Evolutionary conservation across 371 early-diverging fungal genomes (phyloP).

Genomic region (Catenaria anguillulae): DNA sequence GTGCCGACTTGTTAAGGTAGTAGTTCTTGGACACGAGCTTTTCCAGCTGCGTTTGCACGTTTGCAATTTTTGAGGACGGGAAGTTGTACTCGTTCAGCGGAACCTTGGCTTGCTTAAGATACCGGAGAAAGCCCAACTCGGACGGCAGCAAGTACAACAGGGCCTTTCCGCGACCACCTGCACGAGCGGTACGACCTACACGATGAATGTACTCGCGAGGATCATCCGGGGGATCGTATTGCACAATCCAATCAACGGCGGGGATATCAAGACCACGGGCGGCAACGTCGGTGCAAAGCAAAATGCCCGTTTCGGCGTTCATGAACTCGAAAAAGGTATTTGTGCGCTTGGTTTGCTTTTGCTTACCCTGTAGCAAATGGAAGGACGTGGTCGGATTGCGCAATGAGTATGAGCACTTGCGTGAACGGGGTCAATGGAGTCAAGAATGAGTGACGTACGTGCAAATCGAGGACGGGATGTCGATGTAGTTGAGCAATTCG

Average conservation of each 20-base stretch:
- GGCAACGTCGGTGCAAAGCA: constrained; percentile 96
- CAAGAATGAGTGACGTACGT: constrained; percentile 35
- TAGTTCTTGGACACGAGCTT: constrained; percentile 93
- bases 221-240: constrained; percentile 98
- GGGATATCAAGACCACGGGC: constrained; percentile 98
- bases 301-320: constrained; percentile 73
- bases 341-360: constrained; percentile 92
- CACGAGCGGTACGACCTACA: constrained; percentile 96
- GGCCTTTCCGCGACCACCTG: constrained; percentile 77
- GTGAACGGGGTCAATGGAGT: not conserved
- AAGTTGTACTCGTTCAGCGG: constrained; percentile 96
- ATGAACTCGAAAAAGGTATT: constrained; percentile 91
- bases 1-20: constrained; percentile 96
- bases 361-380: constrained; percentile 42
- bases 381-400: constrained; percentile 1
- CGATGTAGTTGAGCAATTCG: constrained; percentile 90
- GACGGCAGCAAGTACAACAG: constrained; percentile 87
- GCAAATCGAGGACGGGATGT: constrained; percentile 91
- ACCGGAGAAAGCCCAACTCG: constrained; percentile 90
- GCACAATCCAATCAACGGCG: constrained; percentile 95
- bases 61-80: constrained; percentile 82
- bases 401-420: not conserved
- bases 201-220: constrained; percentile 96
- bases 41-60: constrained; percentile 90
- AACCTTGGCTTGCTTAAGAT: constrained; percentile 91